Percentiles rank a stretch among this genome's conserved stretches.
Conservation (phyloP, 2,329 filamentous ascomycete species). For the Apiospora pterosperma region DNA sequence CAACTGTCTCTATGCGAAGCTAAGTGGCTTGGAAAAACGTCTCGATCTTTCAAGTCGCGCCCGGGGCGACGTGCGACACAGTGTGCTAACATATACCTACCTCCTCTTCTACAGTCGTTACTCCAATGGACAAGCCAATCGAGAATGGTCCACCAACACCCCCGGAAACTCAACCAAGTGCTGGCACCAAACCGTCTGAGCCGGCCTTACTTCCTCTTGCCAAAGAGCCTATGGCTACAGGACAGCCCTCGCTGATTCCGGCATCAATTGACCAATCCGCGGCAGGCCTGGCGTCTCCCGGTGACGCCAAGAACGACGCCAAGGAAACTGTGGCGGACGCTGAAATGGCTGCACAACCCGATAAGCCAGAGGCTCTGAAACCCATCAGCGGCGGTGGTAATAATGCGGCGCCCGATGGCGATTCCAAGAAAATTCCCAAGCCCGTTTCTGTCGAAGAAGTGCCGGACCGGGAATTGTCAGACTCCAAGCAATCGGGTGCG, state of each 20-base stretch:
- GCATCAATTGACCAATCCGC: not conserved
- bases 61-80: not conserved
- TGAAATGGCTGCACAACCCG: not conserved
- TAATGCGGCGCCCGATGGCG: constrained; percentile 10
- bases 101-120: constrained; percentile 3
- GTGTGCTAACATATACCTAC: constrained; percentile 5
- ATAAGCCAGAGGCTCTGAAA: constrained; percentile 8
- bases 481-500: constrained; percentile 11
- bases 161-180: constrained; percentile 14
- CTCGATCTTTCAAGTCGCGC: not conserved
- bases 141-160: constrained; percentile 11
- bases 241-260: constrained; percentile 8
- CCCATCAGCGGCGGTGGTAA: too few species aligned
- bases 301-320: not conserved
- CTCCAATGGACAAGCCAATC: constrained; percentile 7
- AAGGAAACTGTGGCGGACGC: not conserved
- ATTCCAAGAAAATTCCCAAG: constrained; percentile 20
- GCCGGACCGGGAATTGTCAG: constrained; percentile 20
- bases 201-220: constrained; percentile 14
- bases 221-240: constrained; percentile 18
- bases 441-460: constrained; percentile 26
- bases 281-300: not conserved
- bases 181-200: constrained; percentile 17
- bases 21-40: not conserved
- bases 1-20: not conserved